Percentiles rank a stretch among this genome's conserved stretches.
phyloP scores from a whole-genome alignment of 192 early-diverging fungal species.

The Gamsiella multidivaricata region DNA sequence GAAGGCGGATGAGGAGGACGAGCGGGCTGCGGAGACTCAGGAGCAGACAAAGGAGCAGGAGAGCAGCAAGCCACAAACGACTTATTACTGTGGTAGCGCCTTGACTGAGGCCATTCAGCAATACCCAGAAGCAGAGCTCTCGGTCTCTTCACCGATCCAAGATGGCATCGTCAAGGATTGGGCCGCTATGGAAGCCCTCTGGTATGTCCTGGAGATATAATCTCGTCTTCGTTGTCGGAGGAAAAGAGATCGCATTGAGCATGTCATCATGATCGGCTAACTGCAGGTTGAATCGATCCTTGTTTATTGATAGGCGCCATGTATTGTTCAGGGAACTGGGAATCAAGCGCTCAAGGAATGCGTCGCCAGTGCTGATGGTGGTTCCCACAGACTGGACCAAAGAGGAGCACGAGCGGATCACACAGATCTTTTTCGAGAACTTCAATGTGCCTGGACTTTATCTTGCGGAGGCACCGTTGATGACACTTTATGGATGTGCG shows the following conservation, averaged over 20 bases:
- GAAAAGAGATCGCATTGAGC: not conserved
- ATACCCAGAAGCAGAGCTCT: constrained; percentile 25
- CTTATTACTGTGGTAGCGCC: constrained; percentile 47
- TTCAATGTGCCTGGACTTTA: constrained; percentile 87
- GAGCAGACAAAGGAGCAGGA: constrained; percentile 27
- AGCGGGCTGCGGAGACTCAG: not conserved
- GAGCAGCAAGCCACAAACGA: constrained; percentile 18
- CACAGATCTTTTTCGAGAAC: constrained; percentile 93
- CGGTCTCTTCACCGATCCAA: constrained; percentile 63
- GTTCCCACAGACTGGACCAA: constrained; percentile 89
- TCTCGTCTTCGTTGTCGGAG: not conserved
- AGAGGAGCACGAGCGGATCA: constrained; percentile 78
- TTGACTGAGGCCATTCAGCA: constrained; percentile 38
- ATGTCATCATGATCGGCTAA: no score
- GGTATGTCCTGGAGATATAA: constrained; percentile 44
- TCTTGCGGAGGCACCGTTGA: constrained; percentile 85
- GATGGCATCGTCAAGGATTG: constrained; percentile 75
- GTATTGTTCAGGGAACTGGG: constrained; percentile 81
- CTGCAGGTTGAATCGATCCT: no score
- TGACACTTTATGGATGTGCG: constrained; percentile 83
- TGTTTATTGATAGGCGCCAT: constrained; percentile 77
- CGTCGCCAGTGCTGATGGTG: constrained; percentile 78
- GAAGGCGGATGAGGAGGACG: constrained; percentile 10
- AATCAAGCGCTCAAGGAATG: constrained; percentile 81
- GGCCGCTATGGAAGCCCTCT: constrained; percentile 78